These are phyloP conservation scores for Exserohilum turcica DNA, from an alignment of 2,329 filamentous ascomycete species.

Conservation along the genomic window DNA sequence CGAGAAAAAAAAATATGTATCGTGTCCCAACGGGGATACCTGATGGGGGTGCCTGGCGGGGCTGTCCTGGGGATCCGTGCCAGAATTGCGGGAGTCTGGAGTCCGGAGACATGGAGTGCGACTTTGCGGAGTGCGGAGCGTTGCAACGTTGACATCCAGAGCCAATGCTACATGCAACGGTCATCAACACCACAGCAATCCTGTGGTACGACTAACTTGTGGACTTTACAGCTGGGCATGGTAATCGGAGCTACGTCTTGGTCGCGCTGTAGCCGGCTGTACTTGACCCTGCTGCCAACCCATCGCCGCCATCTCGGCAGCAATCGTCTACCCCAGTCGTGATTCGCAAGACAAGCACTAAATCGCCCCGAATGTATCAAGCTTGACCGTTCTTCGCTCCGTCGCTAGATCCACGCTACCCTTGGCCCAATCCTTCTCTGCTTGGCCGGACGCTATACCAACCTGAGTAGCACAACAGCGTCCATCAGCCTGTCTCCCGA, in stretches of 20 bases:
- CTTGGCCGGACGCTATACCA: slow-evolving; percentile 26
- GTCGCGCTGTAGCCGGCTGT: neutral
- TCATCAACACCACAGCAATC: neutral
- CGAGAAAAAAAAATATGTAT: slow-evolving; percentile 10
- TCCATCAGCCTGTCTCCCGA: slow-evolving; percentile 4
- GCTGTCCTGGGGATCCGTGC: neutral
- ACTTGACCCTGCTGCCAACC: neutral
- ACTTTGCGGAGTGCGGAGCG: slow-evolving; percentile 20
- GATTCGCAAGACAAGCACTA: slow-evolving; percentile 28
- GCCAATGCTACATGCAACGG: neutral
- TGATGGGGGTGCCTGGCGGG: slow-evolving; percentile 1
- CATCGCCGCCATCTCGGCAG: slow-evolving; percentile 9
- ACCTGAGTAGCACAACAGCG: slow-evolving; percentile 22
- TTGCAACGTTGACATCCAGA: neutral
- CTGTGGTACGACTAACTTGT: slow-evolving; percentile 2
- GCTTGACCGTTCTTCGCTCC: slow-evolving; percentile 21
- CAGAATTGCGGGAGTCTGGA: slow-evolving; percentile 16
- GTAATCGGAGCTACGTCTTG: neutral
- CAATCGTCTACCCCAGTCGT: slow-evolving; percentile 7
- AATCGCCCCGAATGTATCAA: slow-evolving; percentile 22
- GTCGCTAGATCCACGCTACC: slow-evolving; percentile 8
- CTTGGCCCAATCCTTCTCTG: slow-evolving; percentile 19
- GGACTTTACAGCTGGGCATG: neutral
- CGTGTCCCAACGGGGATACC: no score
- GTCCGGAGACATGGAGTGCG: slow-evolving; percentile 23